phyloP scores from a whole-genome alignment of 331 rosid genomes.

The Rosa hybrid region DNA sequence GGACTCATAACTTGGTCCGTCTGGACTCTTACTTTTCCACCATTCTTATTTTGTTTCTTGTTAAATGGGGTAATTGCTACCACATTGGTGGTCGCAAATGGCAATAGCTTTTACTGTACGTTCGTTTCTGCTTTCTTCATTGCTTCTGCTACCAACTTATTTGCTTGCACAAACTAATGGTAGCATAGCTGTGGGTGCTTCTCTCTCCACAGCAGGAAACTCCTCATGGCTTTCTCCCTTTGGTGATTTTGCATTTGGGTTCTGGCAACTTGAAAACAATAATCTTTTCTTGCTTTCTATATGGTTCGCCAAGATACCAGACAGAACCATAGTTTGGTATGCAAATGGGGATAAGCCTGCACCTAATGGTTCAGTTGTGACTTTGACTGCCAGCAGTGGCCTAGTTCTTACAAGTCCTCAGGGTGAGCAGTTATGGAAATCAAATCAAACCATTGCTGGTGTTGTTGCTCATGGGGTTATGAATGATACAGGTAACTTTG shows the following conservation, averaged over 20 bases:
- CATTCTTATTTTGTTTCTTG: background rate
- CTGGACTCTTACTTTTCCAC: background rate
- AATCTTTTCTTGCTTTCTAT: constrained; percentile 47
- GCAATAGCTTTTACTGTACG: background rate
- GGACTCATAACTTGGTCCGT: background rate
- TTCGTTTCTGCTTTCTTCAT: background rate
- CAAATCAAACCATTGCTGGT: background rate
- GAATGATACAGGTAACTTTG: constrained; percentile 32
- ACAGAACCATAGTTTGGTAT: constrained; percentile 50
- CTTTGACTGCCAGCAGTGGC: constrained; percentile 33
- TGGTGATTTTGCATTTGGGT: constrained; percentile 61
- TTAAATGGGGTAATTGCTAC: background rate
- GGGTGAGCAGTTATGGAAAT: constrained; percentile 41
- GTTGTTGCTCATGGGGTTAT: background rate
- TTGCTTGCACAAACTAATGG: background rate
- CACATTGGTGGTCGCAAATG: background rate
- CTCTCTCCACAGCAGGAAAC: constrained; percentile 29
- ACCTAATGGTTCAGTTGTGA: constrained; percentile 38
- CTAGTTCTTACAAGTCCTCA: constrained; percentile 40
- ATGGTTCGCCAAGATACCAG: constrained; percentile 48
- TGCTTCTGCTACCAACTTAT: too few species aligned
- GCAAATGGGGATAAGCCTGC: constrained; percentile 27
- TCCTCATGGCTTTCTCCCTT: constrained; percentile 51
- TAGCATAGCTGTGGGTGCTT: constrained; percentile 27
- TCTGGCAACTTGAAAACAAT: constrained; percentile 14